phyloP scores from a whole-genome alignment of 1,139 yeast species.

The Petasospora fabianii region DNA sequence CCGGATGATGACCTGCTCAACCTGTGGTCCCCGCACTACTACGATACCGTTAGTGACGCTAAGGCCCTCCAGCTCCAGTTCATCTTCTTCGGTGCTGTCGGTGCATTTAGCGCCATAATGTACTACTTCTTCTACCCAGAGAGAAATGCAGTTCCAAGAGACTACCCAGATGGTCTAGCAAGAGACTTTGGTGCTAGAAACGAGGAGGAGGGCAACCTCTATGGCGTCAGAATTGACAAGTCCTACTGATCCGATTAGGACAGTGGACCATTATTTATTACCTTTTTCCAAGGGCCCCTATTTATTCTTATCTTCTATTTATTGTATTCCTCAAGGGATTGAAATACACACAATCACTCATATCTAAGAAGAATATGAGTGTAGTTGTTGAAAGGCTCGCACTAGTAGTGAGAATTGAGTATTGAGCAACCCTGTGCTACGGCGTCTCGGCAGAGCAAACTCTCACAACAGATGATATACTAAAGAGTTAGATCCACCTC shows the following conservation, averaged over 20 bases:
- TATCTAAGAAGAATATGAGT: too few species aligned
- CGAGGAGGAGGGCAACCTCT: conserved; percentile 27
- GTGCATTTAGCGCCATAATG: conserved; percentile 51
- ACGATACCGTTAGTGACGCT: conserved; percentile 54
- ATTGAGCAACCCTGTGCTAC: too few species aligned
- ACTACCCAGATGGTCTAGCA: conserved; percentile 77
- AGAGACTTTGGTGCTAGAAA: conserved; percentile 48
- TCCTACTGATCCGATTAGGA: conserved; percentile 12
- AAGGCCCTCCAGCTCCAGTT: conserved; percentile 53
- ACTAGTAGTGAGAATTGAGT: too few species aligned
- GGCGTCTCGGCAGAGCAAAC: too few species aligned
- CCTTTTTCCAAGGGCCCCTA: background rate
- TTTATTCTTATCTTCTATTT: conserved; percentile 4
- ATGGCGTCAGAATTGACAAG: conserved; percentile 22
- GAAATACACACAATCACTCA: too few species aligned
- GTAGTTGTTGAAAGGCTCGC: too few species aligned
- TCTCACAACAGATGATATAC: too few species aligned
- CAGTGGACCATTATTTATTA: background rate
- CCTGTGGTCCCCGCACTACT: conserved; percentile 85
- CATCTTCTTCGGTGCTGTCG: conserved; percentile 53
- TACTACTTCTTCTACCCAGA: conserved; percentile 66
- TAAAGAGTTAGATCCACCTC: too few species aligned
- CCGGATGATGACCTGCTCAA: conserved; percentile 72
- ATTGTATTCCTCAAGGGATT: too few species aligned
- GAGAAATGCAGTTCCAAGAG: conserved; percentile 73